These are phyloP conservation scores for Hypoxylon fuscum DNA, from an alignment of 495 filamentous ascomycete species.

Conservation along the genomic window DNA sequence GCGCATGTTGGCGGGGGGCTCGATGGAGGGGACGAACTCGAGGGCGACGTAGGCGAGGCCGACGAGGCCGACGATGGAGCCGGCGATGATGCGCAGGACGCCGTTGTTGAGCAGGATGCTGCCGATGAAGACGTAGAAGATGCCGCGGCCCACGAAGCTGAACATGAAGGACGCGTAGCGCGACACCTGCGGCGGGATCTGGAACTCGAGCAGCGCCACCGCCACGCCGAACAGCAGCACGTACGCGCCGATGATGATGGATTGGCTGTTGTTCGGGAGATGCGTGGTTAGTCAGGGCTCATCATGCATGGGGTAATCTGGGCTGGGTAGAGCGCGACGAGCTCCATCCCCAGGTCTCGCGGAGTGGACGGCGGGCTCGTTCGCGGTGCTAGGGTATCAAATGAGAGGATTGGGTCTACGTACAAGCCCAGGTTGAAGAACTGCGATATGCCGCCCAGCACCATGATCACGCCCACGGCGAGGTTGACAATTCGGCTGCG, in stretches of 20 bases:
- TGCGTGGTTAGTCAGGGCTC: too few relatives aligned
- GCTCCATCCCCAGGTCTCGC: too few relatives aligned
- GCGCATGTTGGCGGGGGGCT: slow-evolving; percentile 98
- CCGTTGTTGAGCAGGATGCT: slow-evolving; percentile 76
- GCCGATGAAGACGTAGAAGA: slow-evolving; percentile 97
- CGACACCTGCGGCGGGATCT: slow-evolving; percentile 90
- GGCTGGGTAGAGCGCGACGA: too few relatives aligned
- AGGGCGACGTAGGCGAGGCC: slow-evolving; percentile 83
- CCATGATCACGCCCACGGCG: slow-evolving; percentile 85
- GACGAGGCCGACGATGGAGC: slow-evolving; percentile 75
- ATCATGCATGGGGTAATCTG: too few relatives aligned
- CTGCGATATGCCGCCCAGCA: slow-evolving; percentile 88
- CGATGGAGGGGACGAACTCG: slow-evolving; percentile 95
- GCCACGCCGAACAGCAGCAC: slow-evolving; percentile 87
- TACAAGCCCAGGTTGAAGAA: slow-evolving; percentile 74
- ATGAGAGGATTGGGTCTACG: slow-evolving; percentile 34
- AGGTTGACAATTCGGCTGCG: slow-evolving; percentile 92
- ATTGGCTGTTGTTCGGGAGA: slow-evolving; percentile 54
- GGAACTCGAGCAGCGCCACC: slow-evolving; percentile 82
- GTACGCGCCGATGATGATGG: slow-evolving; percentile 82
- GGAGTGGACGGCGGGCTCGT: too few relatives aligned
- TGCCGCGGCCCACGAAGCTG: slow-evolving; percentile 92
- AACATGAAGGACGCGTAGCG: slow-evolving; percentile 98
- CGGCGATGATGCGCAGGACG: slow-evolving; percentile 68
- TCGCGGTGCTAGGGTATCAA: neutral